Evolutionary conservation across 2,329 filamentous ascomycete genomes (phyloP).

Genomic region (Colletotrichum noveboracense): DNA sequence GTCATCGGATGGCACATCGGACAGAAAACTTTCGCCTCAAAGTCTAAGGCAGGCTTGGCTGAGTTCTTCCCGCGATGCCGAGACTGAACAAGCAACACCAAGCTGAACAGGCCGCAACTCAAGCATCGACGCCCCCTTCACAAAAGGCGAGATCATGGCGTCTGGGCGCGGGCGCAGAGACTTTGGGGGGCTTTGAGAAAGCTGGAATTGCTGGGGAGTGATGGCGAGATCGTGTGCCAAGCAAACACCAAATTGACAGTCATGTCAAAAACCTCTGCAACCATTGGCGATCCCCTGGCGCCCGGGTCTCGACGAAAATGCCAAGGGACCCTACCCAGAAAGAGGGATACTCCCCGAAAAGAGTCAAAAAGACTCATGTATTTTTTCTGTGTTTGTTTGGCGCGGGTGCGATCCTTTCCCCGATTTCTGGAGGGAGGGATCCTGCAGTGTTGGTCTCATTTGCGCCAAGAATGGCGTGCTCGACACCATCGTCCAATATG

Average conservation of each 20-base stretch:
- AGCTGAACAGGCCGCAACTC: not conserved
- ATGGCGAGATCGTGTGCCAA: not conserved
- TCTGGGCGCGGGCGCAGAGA: not conserved
- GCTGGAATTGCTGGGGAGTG: not conserved
- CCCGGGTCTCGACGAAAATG: not conserved
- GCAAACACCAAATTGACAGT: not conserved
- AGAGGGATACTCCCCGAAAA: not conserved
- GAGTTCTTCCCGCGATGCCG: not conserved
- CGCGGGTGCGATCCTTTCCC: not conserved
- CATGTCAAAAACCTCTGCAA: not conserved
- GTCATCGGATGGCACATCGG: not conserved
- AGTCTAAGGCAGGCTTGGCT: not conserved
- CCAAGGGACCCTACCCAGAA: not conserved
- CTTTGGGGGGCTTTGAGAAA: not conserved
- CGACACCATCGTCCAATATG: constrained; percentile 21
- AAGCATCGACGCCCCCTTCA: not conserved
- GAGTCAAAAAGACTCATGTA: not conserved
- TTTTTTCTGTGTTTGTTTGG: constrained; percentile 3
- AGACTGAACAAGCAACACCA: constrained; percentile 11
- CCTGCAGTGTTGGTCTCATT: constrained; percentile 15
- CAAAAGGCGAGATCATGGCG: not conserved
- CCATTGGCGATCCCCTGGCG: not conserved
- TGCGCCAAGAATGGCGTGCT: constrained; percentile 22
- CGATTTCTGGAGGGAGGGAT: not conserved
- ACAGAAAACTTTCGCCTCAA: not conserved